Percentiles rank a stretch among this genome's conserved stretches.
These are phyloP conservation scores for Terfezia claveryi DNA, from an alignment of 495 filamentous ascomycete genomes.

Conservation along the genomic window DNA sequence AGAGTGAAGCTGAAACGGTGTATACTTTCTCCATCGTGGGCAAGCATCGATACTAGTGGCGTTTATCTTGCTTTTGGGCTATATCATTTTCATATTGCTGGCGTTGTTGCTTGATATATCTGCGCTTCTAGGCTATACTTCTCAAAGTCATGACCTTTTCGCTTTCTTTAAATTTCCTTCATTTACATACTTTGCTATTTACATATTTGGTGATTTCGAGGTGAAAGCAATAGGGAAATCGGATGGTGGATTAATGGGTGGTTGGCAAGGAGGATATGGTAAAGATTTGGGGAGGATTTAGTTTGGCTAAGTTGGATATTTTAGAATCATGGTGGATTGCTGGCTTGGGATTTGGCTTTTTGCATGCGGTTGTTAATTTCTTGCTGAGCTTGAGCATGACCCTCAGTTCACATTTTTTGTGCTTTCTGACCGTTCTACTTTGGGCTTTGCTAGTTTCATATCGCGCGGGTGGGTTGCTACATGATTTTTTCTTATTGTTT, in stretches of 20 bases:
- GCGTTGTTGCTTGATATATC: background rate
- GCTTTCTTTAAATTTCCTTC: background rate
- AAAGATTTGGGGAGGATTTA: too few relatives aligned
- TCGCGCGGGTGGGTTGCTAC: background rate
- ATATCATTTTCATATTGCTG: background rate
- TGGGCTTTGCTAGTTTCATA: background rate
- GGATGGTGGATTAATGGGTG: background rate
- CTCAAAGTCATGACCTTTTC: background rate
- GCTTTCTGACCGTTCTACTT: background rate
- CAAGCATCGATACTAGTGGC: conserved; percentile 31
- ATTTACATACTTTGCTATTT: background rate
- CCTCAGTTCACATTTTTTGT: too few relatives aligned
- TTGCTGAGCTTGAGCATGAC: too few relatives aligned
- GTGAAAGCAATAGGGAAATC: background rate
- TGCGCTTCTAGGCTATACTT: background rate
- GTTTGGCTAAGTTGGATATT: too few relatives aligned
- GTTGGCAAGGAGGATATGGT: background rate
- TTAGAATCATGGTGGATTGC: too few relatives aligned
- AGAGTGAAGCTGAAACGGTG: conserved; percentile 36
- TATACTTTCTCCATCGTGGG: conserved; percentile 41
- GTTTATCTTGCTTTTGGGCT: background rate
- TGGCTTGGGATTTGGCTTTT: too few relatives aligned
- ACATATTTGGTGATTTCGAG: background rate
- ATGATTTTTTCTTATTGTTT: background rate
- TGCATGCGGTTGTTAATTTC: too few relatives aligned